A percentile compares a stretch with the other conserved stretches of the same genome.
Conservation (phyloP, 164 flowering plant genomes). For the Cinnamomum micranthum region DNA sequence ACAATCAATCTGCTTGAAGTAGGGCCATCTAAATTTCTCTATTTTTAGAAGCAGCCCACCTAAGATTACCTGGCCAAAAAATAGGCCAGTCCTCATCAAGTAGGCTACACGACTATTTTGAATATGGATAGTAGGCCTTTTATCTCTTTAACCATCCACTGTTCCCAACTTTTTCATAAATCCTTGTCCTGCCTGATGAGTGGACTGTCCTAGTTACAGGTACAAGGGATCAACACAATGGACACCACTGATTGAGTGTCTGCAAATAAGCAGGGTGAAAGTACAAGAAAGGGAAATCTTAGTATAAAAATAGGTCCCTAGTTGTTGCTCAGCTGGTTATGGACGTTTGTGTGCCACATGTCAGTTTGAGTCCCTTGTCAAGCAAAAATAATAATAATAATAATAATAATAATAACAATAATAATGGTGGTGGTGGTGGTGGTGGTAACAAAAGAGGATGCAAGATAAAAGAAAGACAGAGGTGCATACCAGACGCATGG, state of each 20-base stretch:
- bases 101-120: not conserved
- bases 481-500: slow-evolving; percentile 43
- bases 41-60: not conserved
- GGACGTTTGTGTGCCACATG: no score
- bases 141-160: not conserved
- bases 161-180: not conserved
- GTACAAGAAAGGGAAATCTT: not conserved
- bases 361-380: no score
- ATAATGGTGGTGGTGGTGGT: no score
- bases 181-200: not conserved
- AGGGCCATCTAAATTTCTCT: no score
- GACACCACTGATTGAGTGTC: not conserved
- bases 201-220: not conserved
- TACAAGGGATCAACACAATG: not conserved
- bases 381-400: no score
- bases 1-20: not conserved
- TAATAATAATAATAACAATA: no score
- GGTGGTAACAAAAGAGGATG: slow-evolving; percentile 1
- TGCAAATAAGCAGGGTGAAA: not conserved
- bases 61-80: not conserved
- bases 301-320: not conserved
- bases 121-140: not conserved
- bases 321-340: no score
- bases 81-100: not conserved
- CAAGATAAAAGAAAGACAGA: slow-evolving; percentile 1